Conservation (phyloP, 495 filamentous ascomycete species). For the Penicillium antarcticum region DNA sequence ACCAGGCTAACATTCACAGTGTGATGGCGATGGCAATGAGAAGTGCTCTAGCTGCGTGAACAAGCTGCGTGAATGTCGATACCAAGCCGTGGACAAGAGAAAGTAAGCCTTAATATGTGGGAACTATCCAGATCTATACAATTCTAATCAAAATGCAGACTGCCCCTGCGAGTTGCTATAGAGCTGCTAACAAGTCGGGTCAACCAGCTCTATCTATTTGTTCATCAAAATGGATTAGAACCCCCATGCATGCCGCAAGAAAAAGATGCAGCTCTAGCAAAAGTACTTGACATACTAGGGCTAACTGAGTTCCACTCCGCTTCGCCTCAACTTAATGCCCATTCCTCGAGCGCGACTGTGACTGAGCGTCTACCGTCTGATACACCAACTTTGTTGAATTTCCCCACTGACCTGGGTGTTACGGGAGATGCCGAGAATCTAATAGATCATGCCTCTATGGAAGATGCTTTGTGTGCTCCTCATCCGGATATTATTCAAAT, state of each 20-base stretch:
- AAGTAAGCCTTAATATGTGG: constrained; percentile 12
- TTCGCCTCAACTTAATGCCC: neutral
- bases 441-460: neutral
- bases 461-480: neutral
- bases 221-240: constrained; percentile 16
- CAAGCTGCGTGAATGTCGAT: constrained; percentile 18
- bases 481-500: neutral
- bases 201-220: constrained; percentile 15
- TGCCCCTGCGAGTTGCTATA: constrained; percentile 19
- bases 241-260: constrained; percentile 12
- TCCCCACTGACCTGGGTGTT: neutral
- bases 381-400: neutral
- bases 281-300: constrained; percentile 9
- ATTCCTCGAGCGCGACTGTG: neutral
- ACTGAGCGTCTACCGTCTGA: neutral
- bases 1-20: constrained; percentile 10
- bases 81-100: constrained; percentile 22
- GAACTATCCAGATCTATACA: neutral
- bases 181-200: constrained; percentile 19
- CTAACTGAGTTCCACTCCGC: neutral
- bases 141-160: neutral
- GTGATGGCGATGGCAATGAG: constrained; percentile 17
- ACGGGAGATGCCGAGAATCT: neutral
- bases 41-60: constrained; percentile 19
- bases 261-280: constrained; percentile 9